Conservation (phyloP, 2,329 filamentous ascomycete species). For the Colletotrichum eremochloae region DNA sequence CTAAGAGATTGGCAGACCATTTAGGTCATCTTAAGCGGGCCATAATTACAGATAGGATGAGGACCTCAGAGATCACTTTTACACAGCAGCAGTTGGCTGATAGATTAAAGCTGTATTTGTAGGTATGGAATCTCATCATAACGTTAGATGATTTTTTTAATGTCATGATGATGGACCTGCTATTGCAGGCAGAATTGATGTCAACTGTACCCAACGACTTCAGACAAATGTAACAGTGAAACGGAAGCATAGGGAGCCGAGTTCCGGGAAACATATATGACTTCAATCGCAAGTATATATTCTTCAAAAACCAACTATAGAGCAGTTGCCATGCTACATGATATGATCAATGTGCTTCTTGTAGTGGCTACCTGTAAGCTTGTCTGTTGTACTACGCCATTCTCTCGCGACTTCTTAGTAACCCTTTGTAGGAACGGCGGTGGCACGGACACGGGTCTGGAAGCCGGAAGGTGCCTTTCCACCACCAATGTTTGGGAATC, state of each 20-base stretch:
- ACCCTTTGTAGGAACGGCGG: neutral
- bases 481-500: neutral
- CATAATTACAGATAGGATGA: no score
- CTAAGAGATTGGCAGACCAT: neutral
- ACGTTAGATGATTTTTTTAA: no score
- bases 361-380: no score
- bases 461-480: constrained; percentile 15
- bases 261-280: no score
- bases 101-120: neutral
- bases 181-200: no score
- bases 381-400: neutral
- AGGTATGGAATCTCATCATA: neutral
- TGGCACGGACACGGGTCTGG: constrained; percentile 11
- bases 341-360: fast-evolving
- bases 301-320: no score
- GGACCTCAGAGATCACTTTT: neutral
- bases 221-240: no score
- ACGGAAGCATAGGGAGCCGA: fast-evolving
- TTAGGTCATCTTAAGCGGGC: neutral
- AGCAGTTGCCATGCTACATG: neutral
- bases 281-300: neutral
- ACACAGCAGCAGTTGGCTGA: neutral
- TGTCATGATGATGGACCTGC: fast-evolving
- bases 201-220: fast-evolving
- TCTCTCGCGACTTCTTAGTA: neutral